Percentiles rank a stretch among this genome's conserved stretches.
phyloP scores from a whole-genome alignment of 768 basidiomycete species.

The Atractiella rhizophila region DNA sequence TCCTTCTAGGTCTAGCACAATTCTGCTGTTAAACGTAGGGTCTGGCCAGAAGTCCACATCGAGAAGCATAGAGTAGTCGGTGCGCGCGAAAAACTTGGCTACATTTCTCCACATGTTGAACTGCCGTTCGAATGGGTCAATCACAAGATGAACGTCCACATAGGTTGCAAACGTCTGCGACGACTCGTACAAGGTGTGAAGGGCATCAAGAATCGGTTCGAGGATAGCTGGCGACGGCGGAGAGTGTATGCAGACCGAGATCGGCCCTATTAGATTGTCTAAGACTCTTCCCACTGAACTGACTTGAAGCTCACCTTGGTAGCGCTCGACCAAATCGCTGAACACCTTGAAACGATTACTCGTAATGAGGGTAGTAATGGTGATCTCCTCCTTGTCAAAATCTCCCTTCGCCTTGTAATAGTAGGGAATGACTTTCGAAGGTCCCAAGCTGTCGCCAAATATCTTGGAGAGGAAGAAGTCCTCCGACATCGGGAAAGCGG shows the following conservation, averaged over 20 bases:
- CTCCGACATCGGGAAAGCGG: constrained; percentile 7
- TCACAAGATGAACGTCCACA: constrained; percentile 65
- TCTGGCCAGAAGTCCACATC: constrained; percentile 71
- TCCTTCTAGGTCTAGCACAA: constrained; percentile 31
- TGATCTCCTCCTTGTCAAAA: constrained; percentile 42
- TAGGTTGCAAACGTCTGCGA: constrained; percentile 38
- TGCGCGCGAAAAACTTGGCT: constrained; percentile 57
- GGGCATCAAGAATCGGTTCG: constrained; percentile 31
- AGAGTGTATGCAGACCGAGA: constrained; percentile 61
- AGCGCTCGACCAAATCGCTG: constrained; percentile 43
- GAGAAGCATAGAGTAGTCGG: constrained; percentile 67
- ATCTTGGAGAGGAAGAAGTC: constrained; percentile 16
- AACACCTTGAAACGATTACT: constrained; percentile 51
- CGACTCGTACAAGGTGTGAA: constrained; percentile 42
- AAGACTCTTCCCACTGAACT: not conserved
- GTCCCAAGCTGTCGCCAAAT: constrained; percentile 25
- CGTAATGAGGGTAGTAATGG: constrained; percentile 62
- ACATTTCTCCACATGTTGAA: constrained; percentile 78
- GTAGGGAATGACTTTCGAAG: constrained; percentile 52
- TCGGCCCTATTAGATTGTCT: constrained; percentile 33
- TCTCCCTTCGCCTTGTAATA: constrained; percentile 36
- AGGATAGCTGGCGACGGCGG: constrained; percentile 25
- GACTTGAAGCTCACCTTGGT: constrained; percentile 32
- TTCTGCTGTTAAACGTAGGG: constrained; percentile 43
- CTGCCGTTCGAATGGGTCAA: constrained; percentile 48